Evolutionary conservation across 306 rosid genomes (phyloP).

Genomic region (Acacia melanoxylon): DNA sequence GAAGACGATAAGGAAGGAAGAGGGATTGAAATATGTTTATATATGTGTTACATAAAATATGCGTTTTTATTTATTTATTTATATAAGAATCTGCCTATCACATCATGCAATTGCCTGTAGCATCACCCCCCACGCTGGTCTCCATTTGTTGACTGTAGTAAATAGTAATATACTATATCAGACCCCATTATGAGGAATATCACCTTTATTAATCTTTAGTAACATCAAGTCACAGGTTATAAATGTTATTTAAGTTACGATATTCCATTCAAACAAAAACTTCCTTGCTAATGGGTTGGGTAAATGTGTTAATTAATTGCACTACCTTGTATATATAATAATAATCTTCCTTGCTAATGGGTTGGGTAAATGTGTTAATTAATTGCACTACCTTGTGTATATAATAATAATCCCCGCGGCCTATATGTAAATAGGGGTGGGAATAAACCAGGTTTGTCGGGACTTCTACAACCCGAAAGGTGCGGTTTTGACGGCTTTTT

Average conservation of each 20-base stretch:
- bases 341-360: too few species aligned
- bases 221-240: too few species aligned
- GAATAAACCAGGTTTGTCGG: too few species aligned
- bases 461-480: too few species aligned
- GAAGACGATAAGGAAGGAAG: slow-evolving; percentile 27
- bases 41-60: neutral
- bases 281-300: too few species aligned
- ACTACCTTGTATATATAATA: too few species aligned
- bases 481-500: too few species aligned
- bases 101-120: slow-evolving; percentile 20
- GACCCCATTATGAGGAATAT: neutral
- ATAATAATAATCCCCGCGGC: too few species aligned
- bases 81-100: slow-evolving; percentile 31
- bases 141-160: neutral
- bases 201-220: neutral
- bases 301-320: neutral
- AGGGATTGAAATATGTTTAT: slow-evolving; percentile 3
- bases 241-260: too few species aligned
- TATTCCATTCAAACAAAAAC: too few species aligned
- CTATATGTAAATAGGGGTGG: too few species aligned
- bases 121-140: neutral
- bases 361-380: neutral
- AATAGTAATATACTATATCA: neutral
- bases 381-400: too few species aligned
- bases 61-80: neutral